Evolutionary conservation across 2,329 filamentous ascomycete species (phyloP).

Genomic region (Tothia fuscella): DNA sequence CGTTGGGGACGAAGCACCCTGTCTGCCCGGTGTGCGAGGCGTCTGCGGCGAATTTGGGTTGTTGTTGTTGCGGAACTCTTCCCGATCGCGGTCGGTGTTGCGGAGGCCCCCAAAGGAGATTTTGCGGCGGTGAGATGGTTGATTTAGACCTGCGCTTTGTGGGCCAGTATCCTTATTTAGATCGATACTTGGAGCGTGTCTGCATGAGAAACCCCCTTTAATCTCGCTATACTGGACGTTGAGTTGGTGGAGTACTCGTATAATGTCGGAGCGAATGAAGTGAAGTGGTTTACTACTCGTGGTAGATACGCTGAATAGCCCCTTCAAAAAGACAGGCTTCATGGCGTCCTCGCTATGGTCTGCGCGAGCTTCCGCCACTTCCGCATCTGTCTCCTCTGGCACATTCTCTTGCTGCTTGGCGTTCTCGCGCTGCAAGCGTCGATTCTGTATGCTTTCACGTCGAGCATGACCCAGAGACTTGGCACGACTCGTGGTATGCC

Average conservation of each 20-base stretch:
- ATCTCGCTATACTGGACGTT: constrained; percentile 90
- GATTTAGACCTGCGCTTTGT: background rate
- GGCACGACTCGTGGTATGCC: constrained; percentile 46
- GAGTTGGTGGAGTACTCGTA: constrained; percentile 74
- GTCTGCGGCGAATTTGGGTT: constrained; percentile 42
- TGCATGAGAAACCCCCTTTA: constrained; percentile 83
- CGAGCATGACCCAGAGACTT: constrained; percentile 84
- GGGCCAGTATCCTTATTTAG: constrained; percentile 41
- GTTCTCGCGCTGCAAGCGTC: constrained; percentile 46
- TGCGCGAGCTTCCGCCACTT: constrained; percentile 40
- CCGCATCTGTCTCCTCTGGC: constrained; percentile 80
- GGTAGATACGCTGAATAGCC: constrained; percentile 91
- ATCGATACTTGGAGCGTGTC: constrained; percentile 81
- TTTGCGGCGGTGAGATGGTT: constrained; percentile 50
- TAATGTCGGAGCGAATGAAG: constrained; percentile 80
- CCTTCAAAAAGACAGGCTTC: constrained; percentile 92
- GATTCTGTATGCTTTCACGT: constrained; percentile 82
- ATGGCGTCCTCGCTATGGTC: constrained; percentile 61
- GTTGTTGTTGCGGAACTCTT: constrained; percentile 49
- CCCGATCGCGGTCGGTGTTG: constrained; percentile 48
- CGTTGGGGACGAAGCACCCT: background rate
- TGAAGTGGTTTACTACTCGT: constrained; percentile 84
- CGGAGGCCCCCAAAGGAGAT: constrained; percentile 70
- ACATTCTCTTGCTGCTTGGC: constrained; percentile 52
- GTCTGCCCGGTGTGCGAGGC: constrained; percentile 34